Base-by-base conservation (phyloP, 768 basidiomycete species). In the Psilocybe sp. region DNA sequence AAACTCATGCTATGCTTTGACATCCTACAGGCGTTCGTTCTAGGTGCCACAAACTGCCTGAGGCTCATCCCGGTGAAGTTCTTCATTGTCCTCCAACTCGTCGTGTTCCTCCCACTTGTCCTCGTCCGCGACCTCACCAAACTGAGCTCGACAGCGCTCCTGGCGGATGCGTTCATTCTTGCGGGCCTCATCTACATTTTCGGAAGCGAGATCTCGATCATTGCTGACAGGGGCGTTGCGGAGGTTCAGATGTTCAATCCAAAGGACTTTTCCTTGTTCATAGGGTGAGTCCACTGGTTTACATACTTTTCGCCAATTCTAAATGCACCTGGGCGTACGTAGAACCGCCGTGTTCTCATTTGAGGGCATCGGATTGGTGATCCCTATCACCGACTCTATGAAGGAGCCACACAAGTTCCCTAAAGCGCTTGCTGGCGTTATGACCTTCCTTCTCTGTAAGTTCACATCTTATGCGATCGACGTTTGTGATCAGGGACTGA, bases 331-430 rank as follows among this genome's bases (percentile, higher is more conserved):
- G 53, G 39, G 50, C 8, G 31, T 20, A 32, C 12, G 20, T 53
- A 92, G 94, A 7, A 98, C 97, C 18, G 96, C 97, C 3, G 96
- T 98, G 28, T 98, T 98, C 68, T 92, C 97, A 1, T 99, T 98
- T 59, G 96, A 99, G 68, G 96, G 96, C 8, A 92, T 99, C 57
- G 97, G 96, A 42, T 73, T 98, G 69, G 87, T 89, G 57, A 91
- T 99, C 53, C 97, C 97, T 15, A 97, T 99, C 60, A 92, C 92
- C 11, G 95, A 99, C 64, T 85, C 95, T 5, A 99, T 99, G 97
- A 79, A 81, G 19, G 93, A 98, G 63, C 97, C 96, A 2, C 84
- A 80, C 60, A 94, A 92, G 69, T 97, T 98, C 79, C 94, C 96
- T 4, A 72, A 68, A 42, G 92, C 87, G 3, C 69, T 99, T 41